Conservation (phyloP, 2,329 filamentous ascomycete species). For the Ascochyta koolunga region DNA sequence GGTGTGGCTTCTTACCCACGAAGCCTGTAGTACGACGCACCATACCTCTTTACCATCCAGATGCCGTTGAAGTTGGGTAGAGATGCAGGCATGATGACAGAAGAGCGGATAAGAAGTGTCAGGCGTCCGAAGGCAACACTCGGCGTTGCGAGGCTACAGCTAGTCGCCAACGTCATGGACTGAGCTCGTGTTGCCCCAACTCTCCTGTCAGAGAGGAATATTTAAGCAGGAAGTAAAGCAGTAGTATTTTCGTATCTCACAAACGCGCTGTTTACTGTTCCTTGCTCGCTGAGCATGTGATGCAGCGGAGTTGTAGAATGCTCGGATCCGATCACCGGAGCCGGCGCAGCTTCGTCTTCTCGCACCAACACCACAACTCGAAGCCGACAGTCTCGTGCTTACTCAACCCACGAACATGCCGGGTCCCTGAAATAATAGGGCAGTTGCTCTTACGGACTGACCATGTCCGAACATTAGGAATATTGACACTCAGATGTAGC, state of each 20-base stretch:
- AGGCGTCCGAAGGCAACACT: neutral
- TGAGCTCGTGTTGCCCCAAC: too few species aligned
- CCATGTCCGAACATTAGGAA: neutral
- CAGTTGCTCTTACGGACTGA: too few species aligned
- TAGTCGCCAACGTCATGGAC: constrained; percentile 5
- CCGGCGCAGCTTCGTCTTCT: neutral
- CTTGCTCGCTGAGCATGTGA: too few species aligned
- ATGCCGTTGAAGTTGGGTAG: neutral
- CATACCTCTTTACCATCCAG: constrained; percentile 18
- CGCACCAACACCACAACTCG: neutral
- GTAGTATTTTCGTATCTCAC: too few species aligned
- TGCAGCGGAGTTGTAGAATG: neutral
- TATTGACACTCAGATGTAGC: neutral
- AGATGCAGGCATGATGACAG: neutral
- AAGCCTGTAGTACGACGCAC: constrained; percentile 35
- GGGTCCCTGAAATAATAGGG: neutral
- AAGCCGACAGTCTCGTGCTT: constrained; percentile 1
- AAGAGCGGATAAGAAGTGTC: neutral
- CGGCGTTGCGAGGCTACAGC: neutral
- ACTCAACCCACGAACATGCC: neutral
- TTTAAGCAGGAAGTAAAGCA: too few species aligned
- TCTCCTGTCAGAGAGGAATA: too few species aligned
- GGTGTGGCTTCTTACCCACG: constrained; percentile 41
- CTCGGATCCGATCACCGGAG: constrained; percentile 10
- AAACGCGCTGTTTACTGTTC: too few species aligned